Percentiles rank a stretch among this genome's conserved stretches.
Conservation (phyloP, 2,329 filamentous ascomycete genomes). For the Colletotrichum cuscutae region DNA sequence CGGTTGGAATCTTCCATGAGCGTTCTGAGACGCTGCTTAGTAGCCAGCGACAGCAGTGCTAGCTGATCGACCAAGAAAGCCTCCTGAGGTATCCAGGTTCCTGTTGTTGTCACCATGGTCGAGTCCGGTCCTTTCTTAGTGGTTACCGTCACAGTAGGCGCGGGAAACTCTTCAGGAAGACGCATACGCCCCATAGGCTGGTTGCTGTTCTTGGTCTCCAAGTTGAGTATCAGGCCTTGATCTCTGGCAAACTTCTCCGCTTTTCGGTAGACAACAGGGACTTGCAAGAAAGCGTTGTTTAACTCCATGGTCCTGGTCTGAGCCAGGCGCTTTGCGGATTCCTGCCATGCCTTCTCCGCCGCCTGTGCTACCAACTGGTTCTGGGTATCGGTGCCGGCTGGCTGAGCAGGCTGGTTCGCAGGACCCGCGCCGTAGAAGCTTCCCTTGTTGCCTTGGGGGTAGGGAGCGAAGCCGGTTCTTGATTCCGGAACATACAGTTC, state of each 20-base stretch:
- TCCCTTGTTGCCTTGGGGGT: conserved; percentile 63
- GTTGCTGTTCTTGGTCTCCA: conserved; percentile 62
- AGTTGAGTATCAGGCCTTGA: conserved; percentile 65
- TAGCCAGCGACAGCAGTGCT: conserved; percentile 82
- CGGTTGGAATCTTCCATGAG: conserved; percentile 81
- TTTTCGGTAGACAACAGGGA: conserved; percentile 68
- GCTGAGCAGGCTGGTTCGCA: conserved; percentile 70
- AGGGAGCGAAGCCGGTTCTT: conserved; percentile 64
- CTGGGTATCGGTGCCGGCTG: conserved; percentile 59
- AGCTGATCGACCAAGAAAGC: conserved; percentile 84
- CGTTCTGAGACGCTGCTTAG: conserved; percentile 80
- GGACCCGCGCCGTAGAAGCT: conserved; percentile 73
- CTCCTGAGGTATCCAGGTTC: conserved; percentile 79
- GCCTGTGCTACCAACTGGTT: conserved; percentile 74
- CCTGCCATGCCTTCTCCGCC: conserved; percentile 73
- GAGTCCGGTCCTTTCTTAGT: conserved; percentile 70
- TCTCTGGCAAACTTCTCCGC: conserved; percentile 68
- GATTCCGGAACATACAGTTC: conserved; percentile 68
- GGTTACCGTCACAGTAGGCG: conserved; percentile 63
- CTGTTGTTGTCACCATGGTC: conserved; percentile 69
- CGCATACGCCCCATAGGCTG: conserved; percentile 59
- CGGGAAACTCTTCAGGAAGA: conserved; percentile 59
- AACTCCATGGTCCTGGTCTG: conserved; percentile 75
- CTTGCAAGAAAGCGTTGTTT: conserved; percentile 77
- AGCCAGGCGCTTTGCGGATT: conserved; percentile 70